Conservation (phyloP, 2,329 filamentous ascomycete species). For the Dactylellina sp. region DNA sequence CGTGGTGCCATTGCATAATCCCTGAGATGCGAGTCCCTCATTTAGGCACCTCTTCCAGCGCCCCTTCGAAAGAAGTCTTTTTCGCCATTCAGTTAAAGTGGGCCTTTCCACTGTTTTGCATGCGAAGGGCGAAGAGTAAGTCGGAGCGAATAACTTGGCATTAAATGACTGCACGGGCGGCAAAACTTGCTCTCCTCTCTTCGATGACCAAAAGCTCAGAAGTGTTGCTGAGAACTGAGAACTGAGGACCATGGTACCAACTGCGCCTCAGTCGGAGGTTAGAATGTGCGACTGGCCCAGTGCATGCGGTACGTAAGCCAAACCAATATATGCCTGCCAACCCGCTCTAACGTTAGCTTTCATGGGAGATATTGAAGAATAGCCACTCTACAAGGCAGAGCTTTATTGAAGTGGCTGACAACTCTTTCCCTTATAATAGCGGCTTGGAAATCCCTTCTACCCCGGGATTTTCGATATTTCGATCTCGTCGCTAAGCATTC, state of each 20-base stretch:
- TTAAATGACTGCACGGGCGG: neutral
- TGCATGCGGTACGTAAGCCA: constrained; percentile 26
- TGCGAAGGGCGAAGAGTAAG: neutral
- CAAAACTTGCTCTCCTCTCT: constrained; percentile 21
- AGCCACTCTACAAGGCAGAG: constrained; percentile 23
- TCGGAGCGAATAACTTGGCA: constrained; percentile 20
- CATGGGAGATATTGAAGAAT: neutral
- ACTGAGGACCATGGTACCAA: neutral
- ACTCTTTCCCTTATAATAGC: neutral
- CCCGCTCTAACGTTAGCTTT: neutral
- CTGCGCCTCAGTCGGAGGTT: constrained; percentile 49
- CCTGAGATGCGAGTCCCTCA: neutral
- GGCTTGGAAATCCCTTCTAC: too few species aligned
- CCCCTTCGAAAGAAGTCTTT: too few species aligned
- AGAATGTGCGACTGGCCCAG: neutral
- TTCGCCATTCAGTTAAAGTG: too few species aligned
- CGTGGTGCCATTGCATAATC: neutral
- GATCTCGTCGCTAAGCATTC: neutral
- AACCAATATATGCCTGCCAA: neutral
- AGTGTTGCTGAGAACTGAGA: neutral
- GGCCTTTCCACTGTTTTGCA: too few species aligned
- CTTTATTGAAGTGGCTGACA: neutral
- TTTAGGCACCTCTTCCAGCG: constrained; percentile 1
- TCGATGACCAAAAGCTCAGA: neutral
- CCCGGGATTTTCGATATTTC: neutral